Percentiles rank a stretch among this genome's conserved stretches.
Evolutionary conservation across 2,329 filamentous ascomycete genomes (phyloP).

Genomic region (Colletotrichum sp.): DNA sequence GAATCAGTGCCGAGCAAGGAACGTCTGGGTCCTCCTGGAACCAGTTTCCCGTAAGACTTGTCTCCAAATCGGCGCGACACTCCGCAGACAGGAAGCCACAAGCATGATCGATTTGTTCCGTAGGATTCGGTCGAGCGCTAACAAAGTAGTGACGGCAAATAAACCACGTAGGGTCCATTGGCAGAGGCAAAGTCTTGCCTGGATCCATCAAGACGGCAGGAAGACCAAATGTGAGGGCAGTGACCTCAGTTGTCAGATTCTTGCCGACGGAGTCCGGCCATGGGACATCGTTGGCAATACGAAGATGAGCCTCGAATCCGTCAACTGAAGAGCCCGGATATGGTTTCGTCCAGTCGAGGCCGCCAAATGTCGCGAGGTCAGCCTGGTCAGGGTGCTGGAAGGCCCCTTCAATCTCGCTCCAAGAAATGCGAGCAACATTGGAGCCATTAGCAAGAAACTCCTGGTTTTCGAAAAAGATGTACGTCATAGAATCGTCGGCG

Average conservation of each 20-base stretch:
- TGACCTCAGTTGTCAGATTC: not conserved
- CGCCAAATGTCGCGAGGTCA: not conserved
- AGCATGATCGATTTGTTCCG: not conserved
- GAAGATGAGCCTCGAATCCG: not conserved
- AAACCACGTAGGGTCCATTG: not conserved
- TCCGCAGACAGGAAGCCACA: not conserved
- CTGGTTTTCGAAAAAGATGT: not conserved
- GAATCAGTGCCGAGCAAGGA: not conserved
- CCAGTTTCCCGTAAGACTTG: not conserved
- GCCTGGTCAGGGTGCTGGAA: not conserved
- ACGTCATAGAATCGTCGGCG: not conserved
- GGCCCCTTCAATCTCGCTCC: not conserved
- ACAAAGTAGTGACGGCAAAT: not conserved
- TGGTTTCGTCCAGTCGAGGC: not conserved
- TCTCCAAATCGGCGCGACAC: not conserved
- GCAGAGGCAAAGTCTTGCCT: not conserved
- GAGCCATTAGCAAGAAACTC: not conserved
- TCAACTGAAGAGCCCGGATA: not conserved
- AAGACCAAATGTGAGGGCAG: not conserved
- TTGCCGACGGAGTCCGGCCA: not conserved
- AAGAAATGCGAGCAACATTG: not conserved
- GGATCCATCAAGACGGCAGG: not conserved
- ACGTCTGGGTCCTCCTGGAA: not conserved
- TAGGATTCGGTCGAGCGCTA: not conserved
- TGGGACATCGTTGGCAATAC: not conserved